phyloP scores from a whole-genome alignment of 371 early-diverging fungal species.

The Apophysomyces trapeziformis region DNA sequence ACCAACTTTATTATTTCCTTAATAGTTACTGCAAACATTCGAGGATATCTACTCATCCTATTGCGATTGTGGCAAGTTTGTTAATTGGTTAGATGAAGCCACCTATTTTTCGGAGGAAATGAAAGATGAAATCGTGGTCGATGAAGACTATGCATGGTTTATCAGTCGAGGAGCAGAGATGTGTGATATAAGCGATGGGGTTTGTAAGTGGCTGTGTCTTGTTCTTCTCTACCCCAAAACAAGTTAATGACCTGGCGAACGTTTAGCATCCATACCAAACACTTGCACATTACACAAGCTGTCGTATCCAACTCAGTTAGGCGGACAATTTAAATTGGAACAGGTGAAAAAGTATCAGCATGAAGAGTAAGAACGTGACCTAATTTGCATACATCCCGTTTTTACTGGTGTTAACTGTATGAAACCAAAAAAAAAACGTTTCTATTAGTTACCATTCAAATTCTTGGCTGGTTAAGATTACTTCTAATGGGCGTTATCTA shows the following conservation, averaged over 20 bases:
- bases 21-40: slow-evolving; percentile 76
- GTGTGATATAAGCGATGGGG: slow-evolving; percentile 80
- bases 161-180: slow-evolving; percentile 89
- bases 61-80: slow-evolving; percentile 89
- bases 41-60: slow-evolving; percentile 84
- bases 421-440: not conserved
- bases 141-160: slow-evolving; percentile 70
- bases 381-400: no score
- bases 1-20: no score
- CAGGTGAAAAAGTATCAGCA: slow-evolving; percentile 74
- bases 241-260: not conserved
- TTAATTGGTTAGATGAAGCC: slow-evolving; percentile 65
- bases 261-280: slow-evolving; percentile 77
- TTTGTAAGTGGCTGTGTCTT: slow-evolving; percentile 58
- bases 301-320: slow-evolving; percentile 71
- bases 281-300: slow-evolving; percentile 81
- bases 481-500: slow-evolving; percentile 85
- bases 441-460: slow-evolving; percentile 77
- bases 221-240: not conserved
- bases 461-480: slow-evolving; percentile 89
- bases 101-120: slow-evolving; percentile 14
- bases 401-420: no score
- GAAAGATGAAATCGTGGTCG: slow-evolving; percentile 17
- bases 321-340: slow-evolving; percentile 71
- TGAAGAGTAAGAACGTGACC: slow-evolving; percentile 59